These are phyloP conservation scores for Protomyces inundatus DNA, from an alignment of 1,139 yeast species.

Conservation along the genomic window DNA sequence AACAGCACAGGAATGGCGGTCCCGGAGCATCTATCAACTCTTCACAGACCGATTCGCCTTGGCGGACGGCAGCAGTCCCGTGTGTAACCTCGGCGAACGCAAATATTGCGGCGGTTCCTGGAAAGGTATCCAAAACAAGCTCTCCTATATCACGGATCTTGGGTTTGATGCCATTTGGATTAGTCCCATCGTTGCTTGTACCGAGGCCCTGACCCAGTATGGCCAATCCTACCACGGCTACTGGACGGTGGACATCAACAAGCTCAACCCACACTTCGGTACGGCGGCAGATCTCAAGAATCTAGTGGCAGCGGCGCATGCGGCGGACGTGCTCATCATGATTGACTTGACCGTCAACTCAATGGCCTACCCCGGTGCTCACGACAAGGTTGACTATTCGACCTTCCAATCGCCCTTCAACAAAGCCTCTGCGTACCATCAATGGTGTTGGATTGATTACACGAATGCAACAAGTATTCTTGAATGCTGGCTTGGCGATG, in stretches of 20 bases:
- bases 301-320: slow-evolving; percentile 27
- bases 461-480: slow-evolving; percentile 26
- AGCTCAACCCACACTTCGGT: slow-evolving; percentile 28
- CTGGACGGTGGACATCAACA: slow-evolving; percentile 27
- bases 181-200: slow-evolving; percentile 28
- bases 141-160: slow-evolving; percentile 29
- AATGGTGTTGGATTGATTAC: slow-evolving; percentile 27
- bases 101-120: slow-evolving; percentile 30
- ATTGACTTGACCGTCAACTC: slow-evolving; percentile 28
- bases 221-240: slow-evolving; percentile 30
- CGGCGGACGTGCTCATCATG: slow-evolving; percentile 29
- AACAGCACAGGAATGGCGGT: slow-evolving; percentile 27
- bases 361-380: slow-evolving; percentile 25
- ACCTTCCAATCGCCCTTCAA: slow-evolving; percentile 23
- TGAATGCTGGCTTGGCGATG: slow-evolving; percentile 29
- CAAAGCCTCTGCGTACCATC: slow-evolving; percentile 23
- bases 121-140: slow-evolving; percentile 27
- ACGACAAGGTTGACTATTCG: slow-evolving; percentile 18
- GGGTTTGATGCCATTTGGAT: slow-evolving; percentile 31
- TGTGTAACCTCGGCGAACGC: slow-evolving; percentile 19
- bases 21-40: slow-evolving; percentile 29
- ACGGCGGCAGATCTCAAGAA: slow-evolving; percentile 23
- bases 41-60: slow-evolving; percentile 29
- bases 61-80: slow-evolving; percentile 25
- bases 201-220: slow-evolving; percentile 16